Evolutionary conservation across 2,329 filamentous ascomycete genomes (phyloP), one percentile per base, ranked within the genome.

Genomic region (Colletotrichum eremochloae): DNA sequence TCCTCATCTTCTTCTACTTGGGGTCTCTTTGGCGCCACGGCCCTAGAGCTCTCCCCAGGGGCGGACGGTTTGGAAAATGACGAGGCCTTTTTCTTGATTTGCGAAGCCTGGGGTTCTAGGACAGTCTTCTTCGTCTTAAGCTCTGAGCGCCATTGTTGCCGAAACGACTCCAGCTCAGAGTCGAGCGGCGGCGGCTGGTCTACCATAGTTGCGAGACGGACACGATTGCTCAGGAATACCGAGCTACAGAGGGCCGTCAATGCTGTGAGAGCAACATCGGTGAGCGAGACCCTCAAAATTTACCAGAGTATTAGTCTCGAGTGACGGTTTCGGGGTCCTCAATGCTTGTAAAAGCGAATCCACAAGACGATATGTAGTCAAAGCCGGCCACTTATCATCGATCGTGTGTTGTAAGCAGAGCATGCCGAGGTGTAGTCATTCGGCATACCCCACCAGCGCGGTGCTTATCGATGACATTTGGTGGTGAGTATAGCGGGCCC

Each of bases 111-210:
- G 15, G 67, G 31, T 40, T 63, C 56, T 46, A 53, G 48, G 8
- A 31, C n/a, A 75, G 78, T 40, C 65, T 81, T 78, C 73, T 79
- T 85, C 3, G 82, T 81, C 61, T 85, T 79, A 8, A 97, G 93
- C 80, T 98, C 95, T 76, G 94, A 92, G 71, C 90, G 90, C 95
- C 95, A 98, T 86, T 94, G 88, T 78, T 90, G 89, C 75, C 96
- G 92, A 83, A 98, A 98, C 57, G 89, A 91, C 81, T 97, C 94
- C 72, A 98, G 89, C 81, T 97, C 95, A 63, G 91, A 87, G 79
- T 90, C 87, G 60, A 87, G 81, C 68, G 85, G 82, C 33, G 70
- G 70, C 75, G 74, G 72, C 29, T 74, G 57, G n/a, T 64, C 61
- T 29, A 61, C 63, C 65, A 74, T 74, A 36, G 18, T 29, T 48